Conservation (phyloP, 768 basidiomycete genomes). For the Boletus speciosus region DNA sequence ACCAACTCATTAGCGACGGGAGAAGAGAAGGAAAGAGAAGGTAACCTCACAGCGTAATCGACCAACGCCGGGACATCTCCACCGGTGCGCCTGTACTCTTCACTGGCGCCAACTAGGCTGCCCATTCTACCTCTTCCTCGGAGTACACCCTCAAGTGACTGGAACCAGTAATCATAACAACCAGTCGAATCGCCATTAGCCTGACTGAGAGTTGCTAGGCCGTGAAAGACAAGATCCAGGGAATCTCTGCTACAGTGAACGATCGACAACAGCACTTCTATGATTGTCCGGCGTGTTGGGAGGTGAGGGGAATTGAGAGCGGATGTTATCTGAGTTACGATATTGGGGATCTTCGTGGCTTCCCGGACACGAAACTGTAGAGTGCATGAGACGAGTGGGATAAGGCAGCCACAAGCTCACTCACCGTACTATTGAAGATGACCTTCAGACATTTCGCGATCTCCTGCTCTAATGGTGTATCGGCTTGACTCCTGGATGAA, state of each 20-base stretch:
- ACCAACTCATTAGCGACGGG: slow-evolving; percentile 10
- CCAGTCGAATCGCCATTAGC: slow-evolving; percentile 55
- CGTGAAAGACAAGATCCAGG: slow-evolving; percentile 66
- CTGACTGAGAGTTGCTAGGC: slow-evolving; percentile 68
- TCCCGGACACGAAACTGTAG: slow-evolving; percentile 63
- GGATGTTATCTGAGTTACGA: slow-evolving; percentile 77
- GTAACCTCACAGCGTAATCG: slow-evolving; percentile 75
- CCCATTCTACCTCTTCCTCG: slow-evolving; percentile 92
- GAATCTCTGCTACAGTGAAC: slow-evolving; percentile 63
- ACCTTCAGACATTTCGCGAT: slow-evolving; percentile 82
- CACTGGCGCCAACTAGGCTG: slow-evolving; percentile 90
- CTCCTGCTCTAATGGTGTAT: slow-evolving; percentile 79
- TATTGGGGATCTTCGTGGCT: slow-evolving; percentile 65
- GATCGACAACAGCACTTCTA: slow-evolving; percentile 76
- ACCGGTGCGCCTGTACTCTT: slow-evolving; percentile 71
- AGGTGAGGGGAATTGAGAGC: slow-evolving; percentile 81
- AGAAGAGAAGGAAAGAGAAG: neutral
- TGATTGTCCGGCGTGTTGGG: slow-evolving; percentile 69
- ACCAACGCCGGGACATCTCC: slow-evolving; percentile 67
- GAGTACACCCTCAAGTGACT: slow-evolving; percentile 68
- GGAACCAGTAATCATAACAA: slow-evolving; percentile 88
- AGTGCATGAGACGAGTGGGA: slow-evolving; percentile 8
- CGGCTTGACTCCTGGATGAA: slow-evolving; percentile 36
- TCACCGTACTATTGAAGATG: slow-evolving; percentile 67
- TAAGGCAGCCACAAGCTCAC: slow-evolving; percentile 19